Conservation (phyloP, 306 rosid genomes). For the Cucurbita maxima region DNA sequence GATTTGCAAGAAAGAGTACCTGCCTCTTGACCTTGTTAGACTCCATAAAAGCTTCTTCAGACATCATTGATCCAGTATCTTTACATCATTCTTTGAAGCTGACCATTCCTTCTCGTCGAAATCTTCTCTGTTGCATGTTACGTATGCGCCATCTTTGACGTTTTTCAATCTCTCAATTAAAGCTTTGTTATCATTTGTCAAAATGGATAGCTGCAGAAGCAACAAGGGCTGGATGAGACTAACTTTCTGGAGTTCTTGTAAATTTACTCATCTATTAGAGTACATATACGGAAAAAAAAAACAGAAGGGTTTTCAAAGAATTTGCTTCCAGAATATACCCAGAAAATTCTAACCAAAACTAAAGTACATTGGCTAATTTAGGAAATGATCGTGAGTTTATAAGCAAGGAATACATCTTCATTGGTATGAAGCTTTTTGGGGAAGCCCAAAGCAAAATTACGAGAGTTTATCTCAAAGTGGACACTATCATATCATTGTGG, state of each 20-base stretch:
- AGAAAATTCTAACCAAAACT: not conserved
- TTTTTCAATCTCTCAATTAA: conserved; percentile 29
- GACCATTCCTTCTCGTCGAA: conserved; percentile 25
- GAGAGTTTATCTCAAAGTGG: too few species aligned
- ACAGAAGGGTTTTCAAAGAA: not conserved
- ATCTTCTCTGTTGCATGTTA: conserved; percentile 3
- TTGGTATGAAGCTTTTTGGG: too few species aligned
- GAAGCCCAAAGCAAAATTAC: too few species aligned
- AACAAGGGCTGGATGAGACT: not conserved
- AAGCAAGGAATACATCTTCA: too few species aligned
- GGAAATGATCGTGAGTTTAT: too few species aligned
- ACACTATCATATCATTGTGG: too few species aligned
- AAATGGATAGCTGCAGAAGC: conserved; percentile 39
- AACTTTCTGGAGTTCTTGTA: not conserved
- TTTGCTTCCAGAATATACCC: not conserved
- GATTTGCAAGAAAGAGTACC: conserved; percentile 26
- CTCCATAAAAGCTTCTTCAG: conserved; percentile 25
- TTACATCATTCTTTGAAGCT: conserved; percentile 25
- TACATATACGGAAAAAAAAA: not conserved
- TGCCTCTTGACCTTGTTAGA: conserved; percentile 48
- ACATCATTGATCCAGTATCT: conserved; percentile 29
- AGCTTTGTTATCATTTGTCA: conserved; percentile 39
- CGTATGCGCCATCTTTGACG: conserved; percentile 11
- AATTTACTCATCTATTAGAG: not conserved
- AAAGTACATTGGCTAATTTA: not conserved